Base-by-base conservation (phyloP, 1,139 yeast species). In the Geotrichum klebahnii region DNA sequence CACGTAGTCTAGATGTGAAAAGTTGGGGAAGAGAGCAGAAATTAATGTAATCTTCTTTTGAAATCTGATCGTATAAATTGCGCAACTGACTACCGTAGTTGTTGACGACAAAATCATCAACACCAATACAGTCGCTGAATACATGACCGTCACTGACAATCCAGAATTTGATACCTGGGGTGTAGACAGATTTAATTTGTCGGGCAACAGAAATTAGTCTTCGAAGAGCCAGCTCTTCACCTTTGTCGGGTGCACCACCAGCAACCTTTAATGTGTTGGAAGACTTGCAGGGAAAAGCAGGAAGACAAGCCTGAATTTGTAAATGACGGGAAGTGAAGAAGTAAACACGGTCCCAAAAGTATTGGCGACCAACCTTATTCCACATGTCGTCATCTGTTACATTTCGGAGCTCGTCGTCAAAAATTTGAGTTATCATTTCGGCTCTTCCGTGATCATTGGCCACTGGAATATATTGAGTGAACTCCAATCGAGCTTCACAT, bases 81-180 rank as follows among this genome's bases (percentile, higher is more conserved):
- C 50, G 44, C 5, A 52, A 49, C 26, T 52, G 48, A 3, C 17
- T 40, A 3, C 54, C 52, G 23, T 52, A 52, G 9, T 35, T 37
- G 37, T 52, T 35, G 28, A 52, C 54, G 29, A 48, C 51, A 20
- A 41, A 43, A 33, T 52, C 54, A 35, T 52, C 52, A 39, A 48
- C 54, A 5, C 54, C 54, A 40, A 52, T 52, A 35, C 54, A 52
- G 42, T 52, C 54, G 19, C 54, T 52, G 26, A 52, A 52, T 16
- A 52, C 54, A 32, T 52, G 54, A 5, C 54, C 54, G 28, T 52
- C 54, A 24, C 52, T 48, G 6, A 52, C 54, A 52, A 52, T 46
- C 54, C 54, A 48, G 32, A 52, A 32, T 38, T 46, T 48, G 20
- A 52, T 46, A 23, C 54, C 54, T 19, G 54, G 54, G 4, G 52